Percentiles rank a stretch among this genome's conserved stretches.
phyloP scores from a whole-genome alignment of 768 basidiomycete species.

The Megacollybia marginata region DNA sequence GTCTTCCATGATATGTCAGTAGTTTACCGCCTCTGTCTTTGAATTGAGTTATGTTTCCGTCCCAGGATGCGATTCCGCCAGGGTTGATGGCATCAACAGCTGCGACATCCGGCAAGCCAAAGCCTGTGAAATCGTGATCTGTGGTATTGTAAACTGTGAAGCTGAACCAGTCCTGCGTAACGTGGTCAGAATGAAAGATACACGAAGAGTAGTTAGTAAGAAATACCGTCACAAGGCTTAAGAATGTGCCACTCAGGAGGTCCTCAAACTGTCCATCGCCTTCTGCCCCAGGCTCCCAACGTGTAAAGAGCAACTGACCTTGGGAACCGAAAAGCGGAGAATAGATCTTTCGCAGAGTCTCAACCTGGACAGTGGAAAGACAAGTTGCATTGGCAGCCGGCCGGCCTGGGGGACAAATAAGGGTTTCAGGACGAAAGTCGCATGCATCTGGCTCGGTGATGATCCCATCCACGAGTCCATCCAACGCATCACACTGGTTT shows the following conservation, averaged over 20 bases:
- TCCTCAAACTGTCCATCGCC: no score
- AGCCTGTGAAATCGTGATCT: slow-evolving; percentile 1
- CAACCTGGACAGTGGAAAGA: slow-evolving; percentile 6
- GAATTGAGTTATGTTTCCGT: slow-evolving; percentile 12
- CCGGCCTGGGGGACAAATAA: slow-evolving; percentile 8
- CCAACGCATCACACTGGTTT: slow-evolving; percentile 13
- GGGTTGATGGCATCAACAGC: slow-evolving; percentile 1
- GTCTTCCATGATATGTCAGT: slow-evolving; percentile 15
- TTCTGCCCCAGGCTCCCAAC: no score
- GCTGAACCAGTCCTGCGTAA: slow-evolving; percentile 4
- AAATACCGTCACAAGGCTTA: not conserved
- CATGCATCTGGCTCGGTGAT: slow-evolving; percentile 18
- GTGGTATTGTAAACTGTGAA: slow-evolving; percentile 9
- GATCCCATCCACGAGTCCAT: slow-evolving; percentile 16
- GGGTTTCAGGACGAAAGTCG: slow-evolving; percentile 12
- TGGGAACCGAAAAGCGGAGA: no score
- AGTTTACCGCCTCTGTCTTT: slow-evolving; percentile 16
- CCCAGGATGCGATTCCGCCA: slow-evolving; percentile 9
- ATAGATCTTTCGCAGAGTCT: no score
- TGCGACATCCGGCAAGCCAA: not conserved
- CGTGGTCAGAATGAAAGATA: not conserved
- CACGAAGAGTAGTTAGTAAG: not conserved
- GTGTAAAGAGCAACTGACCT: no score
- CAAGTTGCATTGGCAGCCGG: slow-evolving; percentile 1
- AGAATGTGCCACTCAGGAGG: no score